These are phyloP conservation scores for Alternaria sp. DNA, from an alignment of 2,329 filamentous ascomycete genomes.

Conservation along the genomic window DNA sequence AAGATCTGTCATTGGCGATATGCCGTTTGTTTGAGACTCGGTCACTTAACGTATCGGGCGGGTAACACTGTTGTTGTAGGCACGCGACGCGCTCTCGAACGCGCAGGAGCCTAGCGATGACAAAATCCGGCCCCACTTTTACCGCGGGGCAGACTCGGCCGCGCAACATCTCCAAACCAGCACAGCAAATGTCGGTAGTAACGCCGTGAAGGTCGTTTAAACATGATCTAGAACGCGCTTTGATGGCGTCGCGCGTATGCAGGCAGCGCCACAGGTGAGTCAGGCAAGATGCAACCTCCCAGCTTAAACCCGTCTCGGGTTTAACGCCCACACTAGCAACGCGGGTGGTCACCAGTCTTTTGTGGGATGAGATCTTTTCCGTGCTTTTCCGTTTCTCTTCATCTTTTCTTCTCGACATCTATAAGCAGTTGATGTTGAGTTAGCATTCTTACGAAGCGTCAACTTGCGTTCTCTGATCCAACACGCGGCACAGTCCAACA, in stretches of 20 bases:
- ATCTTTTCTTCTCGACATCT: conserved; percentile 9
- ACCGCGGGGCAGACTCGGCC: conserved; percentile 8
- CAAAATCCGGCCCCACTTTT: not conserved
- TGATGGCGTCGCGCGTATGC: not conserved
- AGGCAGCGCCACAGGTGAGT: conserved; percentile 7
- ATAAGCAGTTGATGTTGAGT: not conserved
- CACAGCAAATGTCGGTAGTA: not conserved
- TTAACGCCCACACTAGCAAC: conserved; percentile 16
- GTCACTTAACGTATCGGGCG: not conserved
- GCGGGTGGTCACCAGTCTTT: conserved; percentile 9
- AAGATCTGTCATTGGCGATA: not conserved
- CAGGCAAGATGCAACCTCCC: not conserved
- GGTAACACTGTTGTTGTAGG: not conserved
- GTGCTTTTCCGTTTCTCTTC: conserved; percentile 12
- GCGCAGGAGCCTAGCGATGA: not conserved
- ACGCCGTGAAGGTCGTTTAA: not conserved
- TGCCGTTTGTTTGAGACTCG: not conserved
- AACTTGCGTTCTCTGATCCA: not conserved
- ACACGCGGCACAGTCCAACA: not conserved
- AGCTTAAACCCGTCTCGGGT: conserved; percentile 18
- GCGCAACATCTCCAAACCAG: conserved; percentile 4
- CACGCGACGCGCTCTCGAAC: not conserved
- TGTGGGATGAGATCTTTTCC: conserved; percentile 5
- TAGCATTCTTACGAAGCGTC: not conserved
- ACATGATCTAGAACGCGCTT: not conserved